Conservation (phyloP, 495 filamentous ascomycete species). For the Cetradonia linearis region DNA sequence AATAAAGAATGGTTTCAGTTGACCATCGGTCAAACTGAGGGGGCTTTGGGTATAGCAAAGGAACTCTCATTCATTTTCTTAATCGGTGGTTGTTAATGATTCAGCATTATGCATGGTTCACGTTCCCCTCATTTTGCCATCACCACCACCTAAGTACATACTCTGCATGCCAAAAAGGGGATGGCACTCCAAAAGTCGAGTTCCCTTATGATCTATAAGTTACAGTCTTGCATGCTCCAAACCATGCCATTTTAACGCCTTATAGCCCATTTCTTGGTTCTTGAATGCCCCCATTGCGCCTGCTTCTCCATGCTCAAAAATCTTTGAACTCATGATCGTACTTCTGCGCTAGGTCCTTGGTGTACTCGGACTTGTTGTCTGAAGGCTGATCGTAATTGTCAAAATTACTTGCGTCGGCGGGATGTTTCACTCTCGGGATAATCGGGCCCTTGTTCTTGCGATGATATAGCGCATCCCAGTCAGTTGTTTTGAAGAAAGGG, state of each 20-base stretch:
- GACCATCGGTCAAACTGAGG: not conserved
- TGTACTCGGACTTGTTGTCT: constrained; percentile 50
- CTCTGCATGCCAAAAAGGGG: not conserved
- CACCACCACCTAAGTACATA: constrained; percentile 10
- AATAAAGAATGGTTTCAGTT: not conserved
- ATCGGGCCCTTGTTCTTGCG: constrained; percentile 68
- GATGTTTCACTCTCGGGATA: constrained; percentile 66
- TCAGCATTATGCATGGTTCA: not conserved
- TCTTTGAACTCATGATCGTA: constrained; percentile 73
- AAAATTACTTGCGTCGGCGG: constrained; percentile 82
- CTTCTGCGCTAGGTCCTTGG: constrained; percentile 58
- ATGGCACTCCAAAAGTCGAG: constrained; percentile 2
- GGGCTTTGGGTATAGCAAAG: not conserved
- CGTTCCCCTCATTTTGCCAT: not conserved
- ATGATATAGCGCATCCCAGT: constrained; percentile 77
- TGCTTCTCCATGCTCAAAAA: constrained; percentile 42
- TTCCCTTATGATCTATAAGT: constrained; percentile 2
- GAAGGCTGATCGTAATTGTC: constrained; percentile 68
- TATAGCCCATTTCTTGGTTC: not conserved
- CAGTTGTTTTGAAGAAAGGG: constrained; percentile 71
- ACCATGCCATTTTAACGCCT: constrained; percentile 3
- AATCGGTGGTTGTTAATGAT: not conserved
- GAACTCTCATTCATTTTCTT: not conserved
- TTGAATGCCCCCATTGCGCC: constrained; percentile 1
- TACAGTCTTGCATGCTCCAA: constrained; percentile 7